Base-by-base conservation (phyloP, 106 monocot genomes). In the Dendrobium chrysotoxum region DNA sequence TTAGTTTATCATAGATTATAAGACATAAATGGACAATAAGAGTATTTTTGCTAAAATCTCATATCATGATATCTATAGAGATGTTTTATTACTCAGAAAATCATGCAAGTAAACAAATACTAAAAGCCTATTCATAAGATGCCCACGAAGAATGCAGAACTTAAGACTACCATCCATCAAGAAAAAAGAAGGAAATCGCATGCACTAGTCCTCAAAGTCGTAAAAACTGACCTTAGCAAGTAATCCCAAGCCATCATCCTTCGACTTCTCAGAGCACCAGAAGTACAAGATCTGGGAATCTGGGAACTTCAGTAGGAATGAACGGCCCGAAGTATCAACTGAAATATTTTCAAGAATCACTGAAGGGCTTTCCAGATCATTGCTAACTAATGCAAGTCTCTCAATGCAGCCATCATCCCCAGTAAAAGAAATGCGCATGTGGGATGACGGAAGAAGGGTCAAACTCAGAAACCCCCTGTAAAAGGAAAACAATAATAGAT, bases 181-280 rank as follows among this genome's bases (percentile, higher is more conserved):
- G 16, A 17, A 72, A 72, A 38, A 11, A 40, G 18, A 4, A 9
- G 20, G 17, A 16, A 72, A 39, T 38, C 42, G 7, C 2, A 0
- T 35, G 35, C 35, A 35, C 35, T 35, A 35, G 35, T 0, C 40
- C 2, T 42, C 16, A 40, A 74, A 71, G 28, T 42, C 35, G 11
- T 11, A 9, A 74, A 39, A 40, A 83, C 66, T 53, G 9, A 98
- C 98, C 93, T 95, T 93, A 28, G 39, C 72, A 71, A 95, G 84
- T 21, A 95, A 86, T 65, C 86, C 85, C 79, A 50, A 81, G 10
- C 99, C 95, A 81, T 83, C 66, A 11, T 77, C 18, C 44, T 86
- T 88, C 4, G 93, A 99, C 79, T 91, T 99, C 82, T 99, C 99
- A 42, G 95, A 91, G 58, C 95, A 93, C 95, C 99, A 99, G 78